These are phyloP conservation scores for Cutaneotrichosporon sp. DNA, from an alignment of 1,284 basidiomycete species.

Conservation along the genomic window DNA sequence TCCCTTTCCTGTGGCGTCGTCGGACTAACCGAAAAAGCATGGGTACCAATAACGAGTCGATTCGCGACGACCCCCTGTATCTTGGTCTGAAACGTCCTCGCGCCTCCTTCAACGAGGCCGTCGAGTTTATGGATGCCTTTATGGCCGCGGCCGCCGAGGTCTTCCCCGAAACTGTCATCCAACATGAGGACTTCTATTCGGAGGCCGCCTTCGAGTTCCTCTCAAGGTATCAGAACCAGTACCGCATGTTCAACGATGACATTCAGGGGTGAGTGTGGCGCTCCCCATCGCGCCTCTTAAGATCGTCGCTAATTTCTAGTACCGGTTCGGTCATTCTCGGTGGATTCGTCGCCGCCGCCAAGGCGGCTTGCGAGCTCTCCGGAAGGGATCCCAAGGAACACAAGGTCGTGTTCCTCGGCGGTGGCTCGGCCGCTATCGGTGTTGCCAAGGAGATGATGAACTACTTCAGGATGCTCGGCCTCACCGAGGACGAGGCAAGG, in stretches of 20 bases:
- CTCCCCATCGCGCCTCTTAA: background rate
- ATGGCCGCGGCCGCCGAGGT: slow-evolving; percentile 70
- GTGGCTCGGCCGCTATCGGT: slow-evolving; percentile 51
- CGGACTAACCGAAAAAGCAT: slow-evolving; percentile 49
- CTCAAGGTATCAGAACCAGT: slow-evolving; percentile 64
- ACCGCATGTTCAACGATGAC: slow-evolving; percentile 86
- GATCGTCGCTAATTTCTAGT: slow-evolving; percentile 49
- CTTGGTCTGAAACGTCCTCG: slow-evolving; percentile 74
- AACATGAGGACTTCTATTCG: slow-evolving; percentile 89
- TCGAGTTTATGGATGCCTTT: slow-evolving; percentile 87
- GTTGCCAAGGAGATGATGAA: slow-evolving; percentile 83
- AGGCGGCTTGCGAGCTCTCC: slow-evolving; percentile 66
- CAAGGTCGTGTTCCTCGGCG: slow-evolving; percentile 74
- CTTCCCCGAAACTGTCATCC: slow-evolving; percentile 76
- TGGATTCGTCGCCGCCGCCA: slow-evolving; percentile 84
- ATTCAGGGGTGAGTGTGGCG: slow-evolving; percentile 55
- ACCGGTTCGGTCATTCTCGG: slow-evolving; percentile 88
- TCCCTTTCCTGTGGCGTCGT: background rate
- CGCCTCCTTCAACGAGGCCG: slow-evolving; percentile 57
- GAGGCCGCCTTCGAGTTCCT: slow-evolving; percentile 82
- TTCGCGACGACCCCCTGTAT: slow-evolving; percentile 83
- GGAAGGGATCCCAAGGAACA: slow-evolving; percentile 67
- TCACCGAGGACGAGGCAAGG: slow-evolving; percentile 72
- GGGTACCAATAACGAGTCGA: slow-evolving; percentile 79
- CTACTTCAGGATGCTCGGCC: slow-evolving; percentile 73